phyloP scores from a whole-genome alignment of 2,329 filamentous ascomycete genomes.

The Fusarium protoensiforme region DNA sequence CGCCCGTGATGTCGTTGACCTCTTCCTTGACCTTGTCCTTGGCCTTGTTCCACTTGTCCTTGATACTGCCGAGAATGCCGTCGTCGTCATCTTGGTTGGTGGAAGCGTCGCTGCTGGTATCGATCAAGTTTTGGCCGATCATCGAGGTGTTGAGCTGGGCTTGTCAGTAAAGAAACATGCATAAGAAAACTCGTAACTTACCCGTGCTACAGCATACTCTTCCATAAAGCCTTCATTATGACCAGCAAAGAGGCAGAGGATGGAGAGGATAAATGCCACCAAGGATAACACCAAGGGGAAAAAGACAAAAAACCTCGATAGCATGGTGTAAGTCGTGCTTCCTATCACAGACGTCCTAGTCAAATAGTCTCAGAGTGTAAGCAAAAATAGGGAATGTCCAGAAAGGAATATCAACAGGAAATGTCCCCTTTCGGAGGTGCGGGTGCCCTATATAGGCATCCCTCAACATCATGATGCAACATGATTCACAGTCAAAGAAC shows the following conservation, averaged over 20 bases:
- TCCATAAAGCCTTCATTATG: slow-evolving; percentile 56
- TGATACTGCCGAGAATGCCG: slow-evolving; percentile 44
- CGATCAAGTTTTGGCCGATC: slow-evolving; percentile 50
- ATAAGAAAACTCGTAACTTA: slow-evolving; percentile 31
- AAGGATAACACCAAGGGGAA: slow-evolving; percentile 52
- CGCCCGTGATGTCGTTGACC: slow-evolving; percentile 53
- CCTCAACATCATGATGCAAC: slow-evolving; percentile 29
- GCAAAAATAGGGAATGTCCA: slow-evolving; percentile 13
- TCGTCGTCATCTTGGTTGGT: slow-evolving; percentile 38
- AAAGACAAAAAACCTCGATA: slow-evolving; percentile 46
- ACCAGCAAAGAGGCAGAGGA: slow-evolving; percentile 54
- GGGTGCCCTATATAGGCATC: slow-evolving; percentile 23
- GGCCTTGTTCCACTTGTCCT: slow-evolving; percentile 45
- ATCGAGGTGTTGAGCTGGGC: slow-evolving; percentile 52
- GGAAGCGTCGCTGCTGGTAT: slow-evolving; percentile 38
- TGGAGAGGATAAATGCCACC: slow-evolving; percentile 52
- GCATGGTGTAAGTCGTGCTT: slow-evolving; percentile 26
- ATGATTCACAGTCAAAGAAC: slow-evolving; percentile 20
- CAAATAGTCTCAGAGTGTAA: slow-evolving; percentile 5
- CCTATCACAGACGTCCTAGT: background rate
- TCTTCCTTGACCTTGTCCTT: slow-evolving; percentile 50
- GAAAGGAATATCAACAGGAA: slow-evolving; percentile 1
- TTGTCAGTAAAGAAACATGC: background rate
- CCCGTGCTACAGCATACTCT: slow-evolving; percentile 54
- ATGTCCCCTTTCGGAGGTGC: slow-evolving; percentile 5